These are phyloP conservation scores for Porcisia hertigi DNA, from an alignment of 208 protist genomes.

Conservation along the genomic window DNA sequence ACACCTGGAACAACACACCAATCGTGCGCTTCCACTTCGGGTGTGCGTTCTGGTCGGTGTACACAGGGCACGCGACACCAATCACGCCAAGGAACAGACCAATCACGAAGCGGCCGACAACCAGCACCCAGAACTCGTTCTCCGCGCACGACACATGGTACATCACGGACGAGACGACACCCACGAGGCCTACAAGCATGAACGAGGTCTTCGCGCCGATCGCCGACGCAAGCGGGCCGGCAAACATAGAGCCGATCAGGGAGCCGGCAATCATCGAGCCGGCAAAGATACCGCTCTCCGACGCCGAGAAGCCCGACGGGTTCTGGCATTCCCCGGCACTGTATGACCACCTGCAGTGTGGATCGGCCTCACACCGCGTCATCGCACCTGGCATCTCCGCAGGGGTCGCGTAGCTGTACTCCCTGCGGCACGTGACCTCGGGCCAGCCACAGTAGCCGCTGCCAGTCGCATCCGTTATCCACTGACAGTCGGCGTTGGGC, in stretches of 20 bases:
- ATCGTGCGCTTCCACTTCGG: slow-evolving; percentile 56
- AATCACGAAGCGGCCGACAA: slow-evolving; percentile 70
- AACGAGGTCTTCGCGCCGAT: slow-evolving; percentile 67
- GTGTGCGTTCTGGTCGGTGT: slow-evolving; percentile 68
- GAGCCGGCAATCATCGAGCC: slow-evolving; percentile 82
- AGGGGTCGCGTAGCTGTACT: slow-evolving; percentile 6
- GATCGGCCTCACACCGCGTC: slow-evolving; percentile 27
- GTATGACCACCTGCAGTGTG: slow-evolving; percentile 61
- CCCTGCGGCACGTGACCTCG: slow-evolving; percentile 31
- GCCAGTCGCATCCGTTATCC: slow-evolving; percentile 15
- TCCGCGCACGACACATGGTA: slow-evolving; percentile 54
- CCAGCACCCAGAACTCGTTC: slow-evolving; percentile 73
- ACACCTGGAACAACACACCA: slow-evolving; percentile 83
- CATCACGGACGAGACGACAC: slow-evolving; percentile 54
- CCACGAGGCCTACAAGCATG: slow-evolving; percentile 56
- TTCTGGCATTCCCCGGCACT: slow-evolving; percentile 48
- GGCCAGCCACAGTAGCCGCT: slow-evolving; percentile 41
- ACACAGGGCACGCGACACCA: slow-evolving; percentile 72
- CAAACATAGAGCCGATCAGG: slow-evolving; percentile 76
- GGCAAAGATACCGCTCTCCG: slow-evolving; percentile 79
- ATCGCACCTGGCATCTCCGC: not conserved
- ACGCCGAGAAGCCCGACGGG: slow-evolving; percentile 48
- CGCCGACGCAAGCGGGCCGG: slow-evolving; percentile 37
- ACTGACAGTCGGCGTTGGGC: slow-evolving; percentile 57
- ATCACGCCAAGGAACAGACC: slow-evolving; percentile 74